Evolutionary conservation across 2,329 filamentous ascomycete genomes (phyloP).

Genomic region (Colletotrichum sp.): DNA sequence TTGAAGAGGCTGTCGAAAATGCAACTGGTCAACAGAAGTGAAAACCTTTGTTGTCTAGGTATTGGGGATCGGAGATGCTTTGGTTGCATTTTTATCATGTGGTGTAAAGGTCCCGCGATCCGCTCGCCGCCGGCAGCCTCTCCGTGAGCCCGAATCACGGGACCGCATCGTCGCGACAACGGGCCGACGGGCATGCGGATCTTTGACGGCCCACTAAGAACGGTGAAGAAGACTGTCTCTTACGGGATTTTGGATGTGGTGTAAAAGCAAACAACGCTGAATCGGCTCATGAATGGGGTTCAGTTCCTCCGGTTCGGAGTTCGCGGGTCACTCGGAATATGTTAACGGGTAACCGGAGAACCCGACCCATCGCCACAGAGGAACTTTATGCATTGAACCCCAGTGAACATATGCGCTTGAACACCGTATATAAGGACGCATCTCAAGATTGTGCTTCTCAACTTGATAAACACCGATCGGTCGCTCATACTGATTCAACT

Average conservation of each 20-base stretch:
- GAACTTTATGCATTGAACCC: neutral
- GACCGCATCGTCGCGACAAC: neutral
- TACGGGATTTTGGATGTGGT: neutral
- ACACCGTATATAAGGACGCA: neutral
- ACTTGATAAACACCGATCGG: neutral
- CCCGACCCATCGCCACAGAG: neutral
- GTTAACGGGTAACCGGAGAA: neutral
- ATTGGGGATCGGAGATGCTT: neutral
- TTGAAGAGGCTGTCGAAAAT: neutral
- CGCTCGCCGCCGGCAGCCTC: neutral
- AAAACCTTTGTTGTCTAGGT: neutral
- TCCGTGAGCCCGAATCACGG: neutral
- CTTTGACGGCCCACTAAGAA: neutral
- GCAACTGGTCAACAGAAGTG: neutral
- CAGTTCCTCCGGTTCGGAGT: neutral
- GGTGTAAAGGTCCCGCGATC: neutral
- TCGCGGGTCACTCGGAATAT: neutral
- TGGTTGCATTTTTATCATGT: neutral
- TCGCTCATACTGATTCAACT: neutral
- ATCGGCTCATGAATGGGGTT: neutral
- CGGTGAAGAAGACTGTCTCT: neutral
- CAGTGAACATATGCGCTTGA: neutral
- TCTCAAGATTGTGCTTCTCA: neutral
- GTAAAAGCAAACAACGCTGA: neutral
- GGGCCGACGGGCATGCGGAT: neutral